Evolutionary conservation across 2,329 filamentous ascomycete genomes (phyloP), one percentile per base, ranked within the genome.

Genomic region (Sclerotinia nivalis): DNA sequence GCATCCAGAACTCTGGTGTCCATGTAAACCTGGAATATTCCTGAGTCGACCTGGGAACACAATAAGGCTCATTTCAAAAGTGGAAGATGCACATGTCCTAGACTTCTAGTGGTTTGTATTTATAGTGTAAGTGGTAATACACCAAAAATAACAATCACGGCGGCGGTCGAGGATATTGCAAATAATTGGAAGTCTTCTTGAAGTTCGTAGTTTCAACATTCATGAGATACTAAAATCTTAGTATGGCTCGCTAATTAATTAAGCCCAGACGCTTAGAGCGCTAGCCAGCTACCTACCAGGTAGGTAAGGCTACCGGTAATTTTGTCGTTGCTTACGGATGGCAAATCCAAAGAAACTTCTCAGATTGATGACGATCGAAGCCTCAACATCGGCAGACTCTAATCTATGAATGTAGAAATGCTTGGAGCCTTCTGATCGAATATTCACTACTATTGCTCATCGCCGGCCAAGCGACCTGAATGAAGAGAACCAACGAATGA

Each of bases 151-250:
- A 34, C 18, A 52, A 52, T 52, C 45, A 64, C 18, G 31, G 31
- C 28, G 31, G 20, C 28, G 31, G 7, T 50, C 22, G 22, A 62
- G 31, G n/a, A 4, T 28, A 49, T 50, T 50, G 31, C 45, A 31
- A 66, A 37, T 25, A 47, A 66, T 56, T 37, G 28, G 15, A 25
- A n/a, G 7, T 34, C 34, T 31, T n/a, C 22, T 45, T 15, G 37
- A 43, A 22, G 25, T 47, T 66, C 15, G 10, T 45, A 31, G 59
- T 61, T 31, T 31, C 37, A 45, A 43, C 15, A n/a, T 18, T 4
- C 47, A 61, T 61, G 12, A 56, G 34, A 43, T 13, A 22, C 66
- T 55, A 69, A 69, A 25, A 45, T 69, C 25, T 62, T 69, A 37
- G 45, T 18, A 31, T 34, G 34, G 2, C 25, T 69, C 66, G 66